Evolutionary conservation across 2,329 filamentous ascomycete species (phyloP).

Genomic region (Ophiocordyceps camponoti-leonardi): DNA sequence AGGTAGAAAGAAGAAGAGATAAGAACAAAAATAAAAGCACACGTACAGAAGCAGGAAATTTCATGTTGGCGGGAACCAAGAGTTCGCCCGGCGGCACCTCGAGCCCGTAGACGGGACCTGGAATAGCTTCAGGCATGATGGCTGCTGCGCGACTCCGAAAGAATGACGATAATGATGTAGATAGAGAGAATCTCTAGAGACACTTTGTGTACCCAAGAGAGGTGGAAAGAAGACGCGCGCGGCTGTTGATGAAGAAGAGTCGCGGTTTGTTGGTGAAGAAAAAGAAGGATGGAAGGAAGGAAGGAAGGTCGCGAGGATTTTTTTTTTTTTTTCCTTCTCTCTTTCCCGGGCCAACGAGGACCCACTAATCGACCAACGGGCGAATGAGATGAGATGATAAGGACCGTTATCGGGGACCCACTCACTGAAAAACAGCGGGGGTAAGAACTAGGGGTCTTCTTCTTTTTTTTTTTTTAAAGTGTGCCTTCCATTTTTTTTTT

Average conservation of each 20-base stretch:
- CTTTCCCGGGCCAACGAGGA: constrained; percentile 2
- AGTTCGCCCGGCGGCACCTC: constrained; percentile 75
- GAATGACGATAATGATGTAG: background rate
- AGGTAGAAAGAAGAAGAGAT: too few relatives aligned
- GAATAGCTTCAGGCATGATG: constrained; percentile 39
- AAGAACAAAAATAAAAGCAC: background rate
- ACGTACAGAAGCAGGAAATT: constrained; percentile 74
- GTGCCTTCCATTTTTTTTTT: background rate
- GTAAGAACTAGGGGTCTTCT: too few relatives aligned
- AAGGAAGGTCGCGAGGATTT: background rate
- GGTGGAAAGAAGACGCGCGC: background rate
- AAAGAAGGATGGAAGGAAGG: too few relatives aligned
- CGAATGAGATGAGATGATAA: constrained; percentile 16
- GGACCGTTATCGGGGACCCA: constrained; percentile 13
- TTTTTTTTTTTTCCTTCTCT: constrained; percentile 11
- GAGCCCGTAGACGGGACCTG: constrained; percentile 79
- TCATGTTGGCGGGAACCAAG: constrained; percentile 60
- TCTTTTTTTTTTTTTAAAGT: too few relatives aligned
- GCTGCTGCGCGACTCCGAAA: constrained; percentile 2
- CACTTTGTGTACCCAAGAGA: too few relatives aligned
- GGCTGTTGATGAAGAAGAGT: background rate
- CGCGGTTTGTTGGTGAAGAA: background rate
- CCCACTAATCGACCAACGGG: constrained; percentile 1
- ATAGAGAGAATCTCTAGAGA: background rate
- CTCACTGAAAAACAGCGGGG: constrained; percentile 13